Conservation (phyloP, 75 land plant species). For the Isoetes taiwanensis region DNA sequence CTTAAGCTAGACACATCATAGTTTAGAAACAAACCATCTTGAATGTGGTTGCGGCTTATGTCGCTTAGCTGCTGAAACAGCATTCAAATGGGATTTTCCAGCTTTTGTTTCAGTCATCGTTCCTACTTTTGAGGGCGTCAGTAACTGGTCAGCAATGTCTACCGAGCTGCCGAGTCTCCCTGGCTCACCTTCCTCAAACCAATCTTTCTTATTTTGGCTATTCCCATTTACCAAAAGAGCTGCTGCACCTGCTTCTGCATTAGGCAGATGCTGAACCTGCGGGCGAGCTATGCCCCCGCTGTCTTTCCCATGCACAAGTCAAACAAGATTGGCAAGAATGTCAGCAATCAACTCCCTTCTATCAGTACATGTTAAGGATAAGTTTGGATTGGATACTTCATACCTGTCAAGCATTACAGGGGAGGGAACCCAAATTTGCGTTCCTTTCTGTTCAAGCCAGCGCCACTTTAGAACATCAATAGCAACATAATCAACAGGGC, state of each 20-base stretch:
- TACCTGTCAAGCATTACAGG: conserved; percentile 55
- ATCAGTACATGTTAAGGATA: no score
- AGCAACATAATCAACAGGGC: conserved; percentile 40
- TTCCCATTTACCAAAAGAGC: conserved; percentile 60
- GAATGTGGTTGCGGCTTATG: conserved; percentile 48
- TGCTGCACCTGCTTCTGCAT: conserved; percentile 82
- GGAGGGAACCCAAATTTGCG: conserved; percentile 37
- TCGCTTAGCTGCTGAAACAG: conserved; percentile 80
- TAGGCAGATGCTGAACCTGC: conserved; percentile 40
- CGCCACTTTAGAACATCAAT: conserved; percentile 71
- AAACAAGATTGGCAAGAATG: background rate
- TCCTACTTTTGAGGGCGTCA: conserved; percentile 70
- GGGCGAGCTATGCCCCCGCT: conserved; percentile 53
- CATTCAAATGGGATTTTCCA: conserved; percentile 62
- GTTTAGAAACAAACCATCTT: conserved; percentile 35
- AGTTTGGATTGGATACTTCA: background rate
- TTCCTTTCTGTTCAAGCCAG: conserved; percentile 44
- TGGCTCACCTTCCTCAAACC: conserved; percentile 17
- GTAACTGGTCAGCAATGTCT: conserved; percentile 40
- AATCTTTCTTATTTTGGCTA: conserved; percentile 27
- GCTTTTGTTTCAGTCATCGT: conserved; percentile 46
- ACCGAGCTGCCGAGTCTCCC: conserved; percentile 6
- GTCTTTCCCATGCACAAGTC: conserved; percentile 12
- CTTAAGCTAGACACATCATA: background rate
- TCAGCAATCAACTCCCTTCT: background rate